Evolutionary conservation across 352 stramenopile genomes (phyloP).

Genomic region (Globisporangium mamillatum): DNA sequence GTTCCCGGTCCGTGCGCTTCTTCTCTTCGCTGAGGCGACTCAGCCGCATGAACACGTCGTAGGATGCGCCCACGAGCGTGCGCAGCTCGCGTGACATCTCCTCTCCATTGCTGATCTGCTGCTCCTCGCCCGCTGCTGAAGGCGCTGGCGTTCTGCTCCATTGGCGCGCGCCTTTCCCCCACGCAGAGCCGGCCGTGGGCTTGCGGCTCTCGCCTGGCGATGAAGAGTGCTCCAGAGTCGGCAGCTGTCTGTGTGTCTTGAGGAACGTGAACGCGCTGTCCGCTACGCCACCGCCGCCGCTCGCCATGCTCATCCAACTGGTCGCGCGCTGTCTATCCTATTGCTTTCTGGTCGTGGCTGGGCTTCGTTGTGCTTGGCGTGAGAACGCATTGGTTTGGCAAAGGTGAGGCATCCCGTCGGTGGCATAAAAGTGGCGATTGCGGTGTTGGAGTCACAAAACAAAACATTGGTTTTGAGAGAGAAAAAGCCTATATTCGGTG

Average conservation of each 20-base stretch:
- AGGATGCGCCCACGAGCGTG: constrained; percentile 53
- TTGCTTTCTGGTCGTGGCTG: background rate
- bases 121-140: background rate
- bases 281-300: background rate
- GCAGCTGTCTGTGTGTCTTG: constrained; percentile 14
- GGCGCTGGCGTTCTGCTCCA: constrained; percentile 25
- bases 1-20: constrained; percentile 16
- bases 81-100: constrained; percentile 55
- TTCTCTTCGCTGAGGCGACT: constrained; percentile 17
- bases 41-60: constrained; percentile 51
- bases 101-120: constrained; percentile 19
- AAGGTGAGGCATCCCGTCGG: background rate
- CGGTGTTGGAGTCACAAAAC: background rate
- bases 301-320: constrained; percentile 7
- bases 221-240: background rate
- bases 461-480: background rate
- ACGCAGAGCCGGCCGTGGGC: constrained; percentile 36
- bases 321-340: background rate
- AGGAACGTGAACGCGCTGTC: constrained; percentile 20
- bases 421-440: background rate
- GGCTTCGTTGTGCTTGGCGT: background rate
- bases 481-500: background rate
- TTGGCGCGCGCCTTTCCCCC: constrained; percentile 46
- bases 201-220: background rate
- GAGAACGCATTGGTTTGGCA: background rate